phyloP scores from a whole-genome alignment of 2,329 filamentous ascomycete genomes.

The Pyrenophora graminea region DNA sequence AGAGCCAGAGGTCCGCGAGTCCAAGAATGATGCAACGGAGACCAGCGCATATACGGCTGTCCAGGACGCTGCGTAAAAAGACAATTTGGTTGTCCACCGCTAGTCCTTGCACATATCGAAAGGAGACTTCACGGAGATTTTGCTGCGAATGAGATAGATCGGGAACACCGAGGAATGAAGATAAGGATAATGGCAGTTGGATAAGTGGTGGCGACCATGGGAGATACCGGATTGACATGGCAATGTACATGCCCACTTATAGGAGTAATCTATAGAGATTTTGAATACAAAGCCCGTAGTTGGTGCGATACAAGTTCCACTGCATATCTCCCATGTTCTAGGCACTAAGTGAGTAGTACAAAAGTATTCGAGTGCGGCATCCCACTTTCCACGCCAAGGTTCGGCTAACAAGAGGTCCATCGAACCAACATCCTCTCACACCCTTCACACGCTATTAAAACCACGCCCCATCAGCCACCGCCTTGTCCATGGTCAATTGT shows the following conservation, averaged over 20 bases:
- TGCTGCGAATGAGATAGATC: not conserved
- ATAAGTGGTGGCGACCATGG: not conserved
- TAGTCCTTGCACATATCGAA: too few relatives aligned
- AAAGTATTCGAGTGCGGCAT: too few relatives aligned
- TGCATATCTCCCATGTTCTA: not conserved
- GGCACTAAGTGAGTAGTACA: not conserved
- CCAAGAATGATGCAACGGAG: too few relatives aligned
- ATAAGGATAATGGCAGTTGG: not conserved
- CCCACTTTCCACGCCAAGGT: not conserved
- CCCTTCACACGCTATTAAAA: not conserved
- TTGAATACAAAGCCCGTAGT: not conserved
- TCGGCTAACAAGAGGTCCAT: not conserved
- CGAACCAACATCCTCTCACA: not conserved
- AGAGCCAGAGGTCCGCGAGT: too few relatives aligned
- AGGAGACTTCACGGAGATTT: not conserved
- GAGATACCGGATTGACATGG: not conserved
- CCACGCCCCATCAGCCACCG: constrained; percentile 10
- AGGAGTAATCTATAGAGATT: not conserved
- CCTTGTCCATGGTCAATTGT: constrained; percentile 11
- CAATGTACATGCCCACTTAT: too few relatives aligned
- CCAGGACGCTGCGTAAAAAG: too few relatives aligned
- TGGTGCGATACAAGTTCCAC: not conserved
- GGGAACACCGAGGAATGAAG: not conserved
- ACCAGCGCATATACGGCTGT: too few relatives aligned
- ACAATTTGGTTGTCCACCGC: too few relatives aligned